phyloP scores from a whole-genome alignment of 1,284 basidiomycete species.

The Ceratobasidium papillatum region DNA sequence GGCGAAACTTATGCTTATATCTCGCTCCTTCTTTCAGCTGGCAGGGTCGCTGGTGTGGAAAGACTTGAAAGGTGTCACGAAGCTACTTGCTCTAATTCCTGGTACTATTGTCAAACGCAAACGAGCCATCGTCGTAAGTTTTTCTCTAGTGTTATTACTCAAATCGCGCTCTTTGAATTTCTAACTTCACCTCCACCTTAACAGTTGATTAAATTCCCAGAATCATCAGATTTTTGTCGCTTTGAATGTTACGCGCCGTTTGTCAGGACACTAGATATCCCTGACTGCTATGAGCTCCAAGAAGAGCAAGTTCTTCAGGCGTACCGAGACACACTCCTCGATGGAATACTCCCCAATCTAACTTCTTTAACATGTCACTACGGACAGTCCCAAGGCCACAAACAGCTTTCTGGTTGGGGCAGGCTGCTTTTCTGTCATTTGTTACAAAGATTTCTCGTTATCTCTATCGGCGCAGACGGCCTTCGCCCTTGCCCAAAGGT shows the following conservation, averaged over 20 bases:
- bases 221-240: background rate
- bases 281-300: background rate
- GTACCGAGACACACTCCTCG: background rate
- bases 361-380: conserved; percentile 1
- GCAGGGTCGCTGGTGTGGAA: conserved; percentile 10
- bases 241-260: conserved; percentile 19
- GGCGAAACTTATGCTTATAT: conserved; percentile 24
- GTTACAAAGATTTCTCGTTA: background rate
- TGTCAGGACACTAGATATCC: conserved; percentile 5
- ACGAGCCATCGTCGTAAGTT: background rate
- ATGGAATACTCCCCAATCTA: conserved; percentile 7
- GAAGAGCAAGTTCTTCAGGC: background rate
- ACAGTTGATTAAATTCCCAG: conserved; percentile 1
- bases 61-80: background rate
- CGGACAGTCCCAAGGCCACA: background rate
- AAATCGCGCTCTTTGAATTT: background rate
- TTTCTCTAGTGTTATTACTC: background rate
- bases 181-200: too few relatives aligned
- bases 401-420: background rate
- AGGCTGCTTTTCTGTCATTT: background rate
- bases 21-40: conserved; percentile 13
- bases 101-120: background rate
- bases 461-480: background rate
- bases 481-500: background rate
- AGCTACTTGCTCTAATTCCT: conserved; percentile 8